These are phyloP conservation scores for Moesziomyces sp. DNA, from an alignment of 1,284 basidiomycete genomes.

Conservation along the genomic window DNA sequence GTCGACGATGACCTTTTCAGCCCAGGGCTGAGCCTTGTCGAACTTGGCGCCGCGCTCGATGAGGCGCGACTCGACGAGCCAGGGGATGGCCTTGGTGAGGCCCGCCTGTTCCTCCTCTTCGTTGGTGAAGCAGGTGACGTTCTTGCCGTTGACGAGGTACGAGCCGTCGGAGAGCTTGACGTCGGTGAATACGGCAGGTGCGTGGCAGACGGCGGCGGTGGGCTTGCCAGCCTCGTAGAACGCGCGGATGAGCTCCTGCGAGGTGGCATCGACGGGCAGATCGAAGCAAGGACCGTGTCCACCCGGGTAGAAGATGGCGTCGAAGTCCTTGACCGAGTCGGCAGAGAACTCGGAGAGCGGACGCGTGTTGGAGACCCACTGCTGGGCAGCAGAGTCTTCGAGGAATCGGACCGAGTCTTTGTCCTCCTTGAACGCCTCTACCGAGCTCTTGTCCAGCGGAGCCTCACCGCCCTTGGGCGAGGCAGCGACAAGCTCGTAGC, in stretches of 20 bases:
- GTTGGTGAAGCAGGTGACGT: conserved; percentile 78
- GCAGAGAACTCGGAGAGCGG: conserved; percentile 75
- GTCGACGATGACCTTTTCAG: conserved; percentile 70
- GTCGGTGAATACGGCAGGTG: conserved; percentile 55
- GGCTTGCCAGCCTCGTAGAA: conserved; percentile 58
- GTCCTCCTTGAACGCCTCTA: conserved; percentile 74
- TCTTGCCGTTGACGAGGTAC: conserved; percentile 72
- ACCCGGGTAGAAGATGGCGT: conserved; percentile 81
- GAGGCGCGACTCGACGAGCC: conserved; percentile 77
- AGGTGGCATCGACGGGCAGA: conserved; percentile 50
- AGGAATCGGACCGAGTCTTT: conserved; percentile 75
- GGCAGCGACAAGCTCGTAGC: conserved; percentile 77
- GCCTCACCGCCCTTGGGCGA: conserved; percentile 78
- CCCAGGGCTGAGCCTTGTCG: conserved; percentile 73
- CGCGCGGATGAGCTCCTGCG: conserved; percentile 45
- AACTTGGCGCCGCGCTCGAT: conserved; percentile 76
- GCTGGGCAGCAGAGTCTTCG: conserved; percentile 72
- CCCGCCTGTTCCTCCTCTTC: conserved; percentile 74
- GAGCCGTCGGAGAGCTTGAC: conserved; percentile 56
- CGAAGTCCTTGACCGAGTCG: conserved; percentile 72
- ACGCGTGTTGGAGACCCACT: conserved; percentile 74
- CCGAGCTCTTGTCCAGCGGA: conserved; percentile 76
- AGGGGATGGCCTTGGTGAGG: conserved; percentile 72
- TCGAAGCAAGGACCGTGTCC: conserved; percentile 69
- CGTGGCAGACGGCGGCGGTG: conserved; percentile 59